Base-by-base conservation (phyloP, 208 protist species). In the Trypanosoma rangeli region DNA sequence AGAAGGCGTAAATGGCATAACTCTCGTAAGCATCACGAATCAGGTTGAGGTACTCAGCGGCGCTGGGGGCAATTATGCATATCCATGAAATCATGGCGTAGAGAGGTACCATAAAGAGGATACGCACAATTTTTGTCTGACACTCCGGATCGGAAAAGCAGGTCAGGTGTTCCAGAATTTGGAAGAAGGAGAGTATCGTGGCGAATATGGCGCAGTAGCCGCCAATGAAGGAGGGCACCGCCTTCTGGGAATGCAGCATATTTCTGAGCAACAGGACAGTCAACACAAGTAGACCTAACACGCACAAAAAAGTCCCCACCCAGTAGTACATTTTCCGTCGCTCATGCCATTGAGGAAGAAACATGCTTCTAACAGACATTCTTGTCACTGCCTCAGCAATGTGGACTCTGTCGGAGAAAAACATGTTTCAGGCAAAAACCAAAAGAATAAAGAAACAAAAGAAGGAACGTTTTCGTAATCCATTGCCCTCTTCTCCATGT, bases 1-100 rank as follows among this genome's bases (percentile, higher is more conserved):
- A 95, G 76, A 98, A 98, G 76, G 88, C 84, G 79, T 98, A 98
- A 58, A 98, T 90, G 56, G 86, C 95, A 76, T 98, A 98, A 76
- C 92, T 95, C 73, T 98, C 93, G 79, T 97, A 97, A 15, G 85
- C 83, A 69, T 97, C 93, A 8, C 94, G 89, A 48, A 97, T 79
- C 1, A 97, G 65, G 59, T 97, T 95, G 49, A 98, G 83, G 71
- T 98, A 98, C 69, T 89, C 86, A 13, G 90, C 84, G 9, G 71
- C 85, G 53, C 65, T 73, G 20, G 87, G 88, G 24, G 75, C 85
- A 10, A 94, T 64, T 18, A 95, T 79, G 57, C 76, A 85, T 48
- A 94, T 86, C 85, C 83, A 97, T 15, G 86, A 94, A 57, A 93
- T 91, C 29, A 97, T 76, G 22, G 93, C 93, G 64, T 94, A 97